These are phyloP conservation scores for Phytopythium oedochilum DNA, from an alignment of 352 stramenopile genomes.

Conservation along the genomic window DNA sequence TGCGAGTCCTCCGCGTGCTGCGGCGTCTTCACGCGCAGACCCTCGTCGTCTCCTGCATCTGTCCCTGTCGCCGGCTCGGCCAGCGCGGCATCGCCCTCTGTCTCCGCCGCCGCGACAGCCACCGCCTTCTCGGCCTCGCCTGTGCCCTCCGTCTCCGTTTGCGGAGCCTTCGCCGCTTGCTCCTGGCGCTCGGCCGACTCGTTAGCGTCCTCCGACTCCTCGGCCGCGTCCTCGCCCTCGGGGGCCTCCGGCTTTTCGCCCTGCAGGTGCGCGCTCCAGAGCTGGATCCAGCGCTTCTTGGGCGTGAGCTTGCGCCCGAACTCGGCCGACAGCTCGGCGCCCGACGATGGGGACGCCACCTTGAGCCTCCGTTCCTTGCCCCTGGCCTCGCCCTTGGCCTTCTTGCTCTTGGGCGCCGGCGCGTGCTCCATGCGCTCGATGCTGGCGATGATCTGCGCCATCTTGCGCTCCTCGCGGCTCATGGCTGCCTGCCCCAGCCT, in stretches of 20 bases:
- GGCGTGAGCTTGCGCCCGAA: constrained; percentile 45
- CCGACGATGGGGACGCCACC: constrained; percentile 17
- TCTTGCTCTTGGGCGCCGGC: constrained; percentile 20
- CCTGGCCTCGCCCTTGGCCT: constrained; percentile 24
- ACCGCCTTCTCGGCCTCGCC: neutral
- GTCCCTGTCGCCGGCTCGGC: neutral
- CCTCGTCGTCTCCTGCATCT: neutral
- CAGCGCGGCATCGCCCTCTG: constrained; percentile 1
- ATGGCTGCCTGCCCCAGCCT: constrained; percentile 11
- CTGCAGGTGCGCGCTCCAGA: constrained; percentile 54
- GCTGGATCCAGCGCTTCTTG: constrained; percentile 78
- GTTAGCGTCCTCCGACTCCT: neutral
- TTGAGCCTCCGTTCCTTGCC: constrained; percentile 26
- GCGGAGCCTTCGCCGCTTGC: neutral
- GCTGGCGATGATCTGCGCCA: constrained; percentile 74
- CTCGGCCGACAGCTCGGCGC: neutral
- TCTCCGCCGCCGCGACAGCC: neutral
- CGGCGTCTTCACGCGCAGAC: constrained; percentile 44
- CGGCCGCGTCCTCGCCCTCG: constrained; percentile 1
- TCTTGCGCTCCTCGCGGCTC: constrained; percentile 74
- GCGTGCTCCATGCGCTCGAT: constrained; percentile 79
- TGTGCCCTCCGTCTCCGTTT: constrained; percentile 5
- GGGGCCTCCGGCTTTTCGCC: constrained; percentile 7
- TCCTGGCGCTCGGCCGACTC: neutral
- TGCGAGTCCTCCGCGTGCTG: constrained; percentile 39